Evolutionary conservation across 306 rosid species (phyloP).

Genomic region (Cucumis cinereus): DNA sequence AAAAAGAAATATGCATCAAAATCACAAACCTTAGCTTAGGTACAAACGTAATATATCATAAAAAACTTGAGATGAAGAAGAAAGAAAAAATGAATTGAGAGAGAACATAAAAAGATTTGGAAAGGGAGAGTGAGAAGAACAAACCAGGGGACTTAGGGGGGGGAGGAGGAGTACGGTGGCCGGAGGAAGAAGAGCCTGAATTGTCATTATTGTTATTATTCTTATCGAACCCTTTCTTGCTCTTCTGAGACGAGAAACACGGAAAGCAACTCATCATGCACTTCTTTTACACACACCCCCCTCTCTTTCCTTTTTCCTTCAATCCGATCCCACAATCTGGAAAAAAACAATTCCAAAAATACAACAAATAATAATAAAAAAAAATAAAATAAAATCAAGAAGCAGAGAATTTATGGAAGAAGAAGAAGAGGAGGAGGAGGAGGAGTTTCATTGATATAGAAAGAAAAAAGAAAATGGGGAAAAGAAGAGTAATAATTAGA

Average conservation of each 20-base stretch:
- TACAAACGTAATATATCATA: too few species aligned
- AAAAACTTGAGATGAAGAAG: too few species aligned
- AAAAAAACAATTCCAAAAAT: too few species aligned
- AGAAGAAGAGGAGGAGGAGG: background rate
- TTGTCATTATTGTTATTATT: background rate
- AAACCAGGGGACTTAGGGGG: background rate
- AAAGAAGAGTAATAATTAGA: background rate
- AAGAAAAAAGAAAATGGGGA: conserved; percentile 10
- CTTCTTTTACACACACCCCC: background rate
- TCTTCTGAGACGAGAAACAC: conserved; percentile 46
- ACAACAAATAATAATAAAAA: too few species aligned
- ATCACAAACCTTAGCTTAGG: too few species aligned
- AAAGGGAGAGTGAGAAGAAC: background rate
- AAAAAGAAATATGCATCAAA: too few species aligned
- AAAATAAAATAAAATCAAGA: background rate
- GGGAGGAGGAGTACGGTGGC: background rate
- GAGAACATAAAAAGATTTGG: background rate
- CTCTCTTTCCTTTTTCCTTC: background rate
- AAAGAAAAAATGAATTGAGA: background rate
- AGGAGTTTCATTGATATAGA: background rate
- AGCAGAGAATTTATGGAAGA: background rate
- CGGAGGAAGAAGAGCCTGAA: conserved; percentile 14
- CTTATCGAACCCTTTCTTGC: conserved; percentile 34
- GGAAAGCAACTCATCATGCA: conserved; percentile 64
- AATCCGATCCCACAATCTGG: background rate